Conservation (phyloP, 768 basidiomycete species). For the Panellus pusillus region DNA sequence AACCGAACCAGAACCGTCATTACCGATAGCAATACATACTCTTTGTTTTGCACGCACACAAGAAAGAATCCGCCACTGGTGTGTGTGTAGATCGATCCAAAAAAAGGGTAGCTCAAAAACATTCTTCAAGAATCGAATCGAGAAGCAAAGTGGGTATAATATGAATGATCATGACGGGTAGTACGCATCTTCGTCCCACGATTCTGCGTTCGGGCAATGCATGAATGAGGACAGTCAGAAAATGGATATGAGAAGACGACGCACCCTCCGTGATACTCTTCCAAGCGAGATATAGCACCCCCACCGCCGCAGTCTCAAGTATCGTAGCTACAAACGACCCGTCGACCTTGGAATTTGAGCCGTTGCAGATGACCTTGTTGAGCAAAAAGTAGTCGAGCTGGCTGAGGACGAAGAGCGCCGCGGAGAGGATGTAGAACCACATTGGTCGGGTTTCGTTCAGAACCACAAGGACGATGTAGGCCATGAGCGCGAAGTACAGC, state of each 20-base stretch:
- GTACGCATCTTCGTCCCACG: conserved; percentile 52
- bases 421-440: conserved; percentile 72
- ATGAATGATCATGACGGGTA: conserved; percentile 35
- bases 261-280: conserved; percentile 70
- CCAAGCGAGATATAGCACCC: conserved; percentile 62
- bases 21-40: conserved; percentile 3
- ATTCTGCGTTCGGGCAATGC: conserved; percentile 29
- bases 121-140: neutral
- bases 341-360: conserved; percentile 70
- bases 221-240: neutral
- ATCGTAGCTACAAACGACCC: conserved; percentile 79
- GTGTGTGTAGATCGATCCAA: neutral
- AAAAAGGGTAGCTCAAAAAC: neutral
- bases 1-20: too few species aligned
- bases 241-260: conserved; percentile 15
- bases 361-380: conserved; percentile 75
- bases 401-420: conserved; percentile 73
- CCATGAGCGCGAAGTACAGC: conserved; percentile 73
- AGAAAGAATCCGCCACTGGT: neutral
- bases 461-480: conserved; percentile 73
- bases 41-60: neutral
- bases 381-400: conserved; percentile 87
- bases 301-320: conserved; percentile 63
- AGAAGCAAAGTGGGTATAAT: neutral
- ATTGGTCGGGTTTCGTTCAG: conserved; percentile 82